Evolutionary conservation across 805 yeast genomes (phyloP).

Genomic region (Starmerella sp.): DNA sequence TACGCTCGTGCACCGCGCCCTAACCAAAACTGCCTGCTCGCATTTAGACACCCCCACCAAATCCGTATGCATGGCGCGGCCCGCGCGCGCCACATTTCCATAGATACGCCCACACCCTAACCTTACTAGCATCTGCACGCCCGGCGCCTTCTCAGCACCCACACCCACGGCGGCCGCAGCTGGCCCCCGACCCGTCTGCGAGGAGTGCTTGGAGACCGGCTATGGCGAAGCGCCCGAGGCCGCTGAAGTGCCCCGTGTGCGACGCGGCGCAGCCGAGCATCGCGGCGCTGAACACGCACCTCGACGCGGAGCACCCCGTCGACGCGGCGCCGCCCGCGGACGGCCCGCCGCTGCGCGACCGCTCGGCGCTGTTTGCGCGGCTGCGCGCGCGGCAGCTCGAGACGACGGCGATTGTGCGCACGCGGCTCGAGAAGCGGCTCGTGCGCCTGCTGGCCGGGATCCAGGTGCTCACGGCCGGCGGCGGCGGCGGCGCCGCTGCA

Average conservation of each 20-base stretch:
- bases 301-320: conserved; percentile 52
- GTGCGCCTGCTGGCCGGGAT: conserved; percentile 25
- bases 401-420: conserved; percentile 40
- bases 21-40: no score
- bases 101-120: not conserved
- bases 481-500: not conserved
- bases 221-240: not conserved
- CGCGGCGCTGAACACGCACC: conserved; percentile 50
- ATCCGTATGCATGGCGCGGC: no score
- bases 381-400: conserved; percentile 39
- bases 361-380: conserved; percentile 34
- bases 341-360: conserved; percentile 30
- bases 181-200: no score
- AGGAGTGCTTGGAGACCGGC: not conserved
- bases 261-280: conserved; percentile 23
- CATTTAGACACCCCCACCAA: no score
- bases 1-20: no score
- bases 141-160: not conserved
- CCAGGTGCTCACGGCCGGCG: conserved; percentile 7
- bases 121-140: not conserved
- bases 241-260: conserved; percentile 52
- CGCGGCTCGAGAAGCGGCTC: conserved; percentile 51
- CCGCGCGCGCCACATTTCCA: not conserved
- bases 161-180: no score
- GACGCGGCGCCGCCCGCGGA: conserved; percentile 4